Evolutionary conservation across 2,329 filamentous ascomycete species (phyloP), one percentile per base, ranked within the genome.

Genomic region (Botryotinia narcissicola): DNA sequence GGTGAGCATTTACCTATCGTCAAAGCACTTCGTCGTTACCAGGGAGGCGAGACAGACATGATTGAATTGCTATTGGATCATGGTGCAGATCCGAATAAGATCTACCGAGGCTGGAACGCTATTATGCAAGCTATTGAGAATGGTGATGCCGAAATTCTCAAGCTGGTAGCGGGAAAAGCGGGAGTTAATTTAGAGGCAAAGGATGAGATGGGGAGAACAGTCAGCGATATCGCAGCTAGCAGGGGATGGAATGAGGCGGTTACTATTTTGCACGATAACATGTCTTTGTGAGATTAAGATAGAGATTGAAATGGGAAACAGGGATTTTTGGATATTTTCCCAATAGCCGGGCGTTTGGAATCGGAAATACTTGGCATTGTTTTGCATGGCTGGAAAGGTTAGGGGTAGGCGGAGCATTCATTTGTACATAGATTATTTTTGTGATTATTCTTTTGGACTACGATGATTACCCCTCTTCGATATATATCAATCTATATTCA

Each of bases 1-100:
- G 91, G 91, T 32, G 91, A 93, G 83, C 91, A 93, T 80, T 82
- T 93, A 18, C 91, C 91, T 12, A 86, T 93, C 71, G 90, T 93
- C 80, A 93, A 92, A 81, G 89, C 91, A 2, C 85, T 93, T 62
- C 86, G 90, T 5, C 84, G 89, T 35, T 87, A 87, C 77, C 83
- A 86, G 71, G 84, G 85, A 14, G 84, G 85, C 48, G 87, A 91
- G 76, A 86, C 87, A 0, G 86, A 88, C 59, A 88, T 91, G 72
- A 84, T 92, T 46, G 86, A 90, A 80, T 84, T 90, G 82, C 84
- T 93, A 9, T 84, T 93, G 12, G 86, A 85, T 18, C 85, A 87
- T 74, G 90, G 91, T 16, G 91, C 89, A 1, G 89, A 92, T 77
- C 89, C 90, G 66, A 93, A 93, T 82, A 87, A 88, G 80, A 83